Percentiles rank a stretch among this genome's conserved stretches.
phyloP scores from a whole-genome alignment of 805 yeast species.

The Tetrapisispora arboricola region DNA sequence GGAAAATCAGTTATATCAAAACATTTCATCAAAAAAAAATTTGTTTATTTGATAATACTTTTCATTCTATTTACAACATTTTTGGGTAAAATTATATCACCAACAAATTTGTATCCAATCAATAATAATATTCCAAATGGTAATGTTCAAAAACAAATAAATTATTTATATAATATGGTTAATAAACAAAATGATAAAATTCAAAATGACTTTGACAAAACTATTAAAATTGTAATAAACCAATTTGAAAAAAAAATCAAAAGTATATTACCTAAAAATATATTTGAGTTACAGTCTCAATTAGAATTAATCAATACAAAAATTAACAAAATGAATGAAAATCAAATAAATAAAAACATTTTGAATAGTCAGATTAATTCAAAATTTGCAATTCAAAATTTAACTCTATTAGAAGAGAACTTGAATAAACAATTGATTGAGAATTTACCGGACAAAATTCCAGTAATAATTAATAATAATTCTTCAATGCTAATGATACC shows the following conservation, averaged over 20 bases:
- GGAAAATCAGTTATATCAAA: background rate
- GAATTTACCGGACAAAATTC: conserved; percentile 23
- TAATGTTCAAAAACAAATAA: conserved; percentile 20
- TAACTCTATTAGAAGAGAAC: conserved; percentile 17
- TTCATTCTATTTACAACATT: background rate
- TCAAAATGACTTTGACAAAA: conserved; percentile 22
- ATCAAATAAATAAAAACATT: background rate
- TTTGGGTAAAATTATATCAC: background rate
- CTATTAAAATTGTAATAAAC: conserved; percentile 20
- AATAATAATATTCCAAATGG: conserved; percentile 1
- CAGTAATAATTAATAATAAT: conserved; percentile 20
- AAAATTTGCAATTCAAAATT: conserved; percentile 12
- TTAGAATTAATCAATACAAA: conserved; percentile 14
- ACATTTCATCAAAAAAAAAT: background rate
- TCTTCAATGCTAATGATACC: conserved; percentile 23
- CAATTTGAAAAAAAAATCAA: conserved; percentile 27
- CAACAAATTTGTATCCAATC: conserved; percentile 5
- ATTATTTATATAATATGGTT: conserved; percentile 22
- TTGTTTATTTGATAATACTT: background rate
- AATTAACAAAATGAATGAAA: conserved; percentile 9
- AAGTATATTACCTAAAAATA: conserved; percentile 20
- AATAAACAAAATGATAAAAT: conserved; percentile 17
- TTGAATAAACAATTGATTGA: conserved; percentile 13
- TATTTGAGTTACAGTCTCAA: conserved; percentile 17
- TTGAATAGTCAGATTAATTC: background rate